Evolutionary conservation across 1,139 yeast species (phyloP), one percentile per base, ranked within the genome.

Genomic region (Lodderomyces theae): DNA sequence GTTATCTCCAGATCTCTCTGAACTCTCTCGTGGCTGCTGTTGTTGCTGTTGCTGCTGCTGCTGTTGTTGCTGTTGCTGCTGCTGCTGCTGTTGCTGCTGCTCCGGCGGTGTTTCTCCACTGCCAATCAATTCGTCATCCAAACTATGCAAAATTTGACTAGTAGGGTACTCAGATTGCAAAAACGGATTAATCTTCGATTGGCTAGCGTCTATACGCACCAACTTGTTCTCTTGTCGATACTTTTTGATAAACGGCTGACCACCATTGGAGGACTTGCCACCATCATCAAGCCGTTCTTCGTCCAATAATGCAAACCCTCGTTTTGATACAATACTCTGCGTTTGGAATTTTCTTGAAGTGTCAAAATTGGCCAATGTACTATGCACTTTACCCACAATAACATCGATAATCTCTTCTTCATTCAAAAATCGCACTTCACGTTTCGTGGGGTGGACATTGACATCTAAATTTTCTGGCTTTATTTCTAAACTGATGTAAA

Each of bases 401-500:
- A 58, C 51, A 32, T 83, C 89, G 6, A 87, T 74, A 17, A 94
- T 86, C 55, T 89, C 97, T 41, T 86, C 95, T 54, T 94, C 97
- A 56, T 81, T 63, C 28, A 92, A 64, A 57, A 94, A 89, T 38
- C 95, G 63, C 1, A 94, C 97, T 53, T 92, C 97, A 41, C 94
- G 72, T 53, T 92, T 92, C 0, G 98, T 92, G 0, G 99, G 99
- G 56, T 94, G 98, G 8, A 94, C 82, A 58, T 92, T 92, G 9
- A 92, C 98, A 58, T 92, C 99, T 11, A 92, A 70, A 45, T 83
- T 82, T 25, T 64, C 66, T 0, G 97, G 86, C 15, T 72, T 67
- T 5, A 92, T 79, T 29, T 69, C 69, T 17, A 92, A 58, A 36
- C 87, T 73, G 41, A 92, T 49, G 60, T 89, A 92, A 1, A 87